A percentile compares a stretch with the other conserved stretches of the same genome.
These are phyloP conservation scores for Rossbeevera mucosa DNA, from an alignment of 768 basidiomycete species.

Conservation along the genomic window DNA sequence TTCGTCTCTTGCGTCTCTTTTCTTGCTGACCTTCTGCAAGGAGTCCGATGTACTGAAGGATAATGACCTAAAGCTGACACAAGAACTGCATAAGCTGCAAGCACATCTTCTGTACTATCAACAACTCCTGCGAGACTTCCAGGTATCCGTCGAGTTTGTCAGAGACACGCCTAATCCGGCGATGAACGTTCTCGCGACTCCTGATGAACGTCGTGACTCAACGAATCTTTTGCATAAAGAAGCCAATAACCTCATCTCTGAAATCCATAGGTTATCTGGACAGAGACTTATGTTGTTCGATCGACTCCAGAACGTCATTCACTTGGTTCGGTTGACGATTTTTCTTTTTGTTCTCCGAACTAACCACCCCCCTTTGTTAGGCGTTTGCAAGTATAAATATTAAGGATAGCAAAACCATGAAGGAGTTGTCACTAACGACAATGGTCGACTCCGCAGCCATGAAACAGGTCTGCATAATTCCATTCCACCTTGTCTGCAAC, in stretches of 20 bases:
- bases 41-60: constrained; percentile 42
- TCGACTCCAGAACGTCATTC: constrained; percentile 33
- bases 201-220: constrained; percentile 20
- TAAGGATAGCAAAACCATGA: constrained; percentile 47
- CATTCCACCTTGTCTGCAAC: background rate
- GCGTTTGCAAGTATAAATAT: constrained; percentile 59
- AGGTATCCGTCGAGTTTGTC: constrained; percentile 46
- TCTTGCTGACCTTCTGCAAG: constrained; percentile 23
- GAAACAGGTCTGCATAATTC: constrained; percentile 26
- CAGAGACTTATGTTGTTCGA: constrained; percentile 30
- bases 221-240: constrained; percentile 41
- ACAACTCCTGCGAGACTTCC: constrained; percentile 51
- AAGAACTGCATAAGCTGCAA: constrained; percentile 52
- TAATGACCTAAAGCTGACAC: constrained; percentile 43
- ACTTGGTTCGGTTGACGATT: constrained; percentile 20
- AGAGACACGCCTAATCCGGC: constrained; percentile 45
- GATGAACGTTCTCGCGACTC: constrained; percentile 28
- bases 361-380: constrained; percentile 27
- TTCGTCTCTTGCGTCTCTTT: background rate
- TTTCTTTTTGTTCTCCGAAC: background rate
- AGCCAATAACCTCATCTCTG: constrained; percentile 43
- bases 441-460: constrained; percentile 40
- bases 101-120: constrained; percentile 57
- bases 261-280: constrained; percentile 44
- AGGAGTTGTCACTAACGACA: constrained; percentile 43